Base-by-base conservation (phyloP, 768 basidiomycete genomes). In the Mycena sanguinolenta region DNA sequence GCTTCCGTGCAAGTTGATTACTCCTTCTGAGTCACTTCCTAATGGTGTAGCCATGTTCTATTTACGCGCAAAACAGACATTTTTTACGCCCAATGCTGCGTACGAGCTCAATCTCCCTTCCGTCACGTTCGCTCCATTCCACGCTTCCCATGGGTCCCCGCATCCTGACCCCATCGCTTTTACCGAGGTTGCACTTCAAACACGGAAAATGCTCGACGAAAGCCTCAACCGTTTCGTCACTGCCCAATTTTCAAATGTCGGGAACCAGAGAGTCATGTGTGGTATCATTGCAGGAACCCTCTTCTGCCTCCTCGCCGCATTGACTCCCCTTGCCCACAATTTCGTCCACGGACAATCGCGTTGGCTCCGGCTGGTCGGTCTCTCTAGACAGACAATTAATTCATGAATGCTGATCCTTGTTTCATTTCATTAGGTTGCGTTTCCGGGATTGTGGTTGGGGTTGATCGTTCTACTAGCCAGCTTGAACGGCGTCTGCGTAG, bases 41-140 rank as follows among this genome's bases (percentile, higher is more conserved):
- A 39, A 39, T 39, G 39, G 39, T 39, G 16, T 46, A 58, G 88
- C 91, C 69, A 86, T 92, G 83, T 95, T 94, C 80, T 95, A 92
- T 76, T 82, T 88, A 4, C 90, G 93, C 42, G 93, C 93, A 13
- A 94, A 93, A 73, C 44, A 46, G 8, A 95, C 93, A 0, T 95
- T 95, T 77, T 88, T 94, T 71, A 91, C 90, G 3, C 92, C 92
- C 23, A 88, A 88, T 65, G 88, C 90, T 54, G 84, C 86, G 50
- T 94, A 92, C 74, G 92, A 93, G 71, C 89, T 94, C 74, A 87
- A 91, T 70, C 86, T 94, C 28, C 86, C 91, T 14, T 90, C 91
- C 12, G 87, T 88, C 59, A 79, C 91, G 34, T 87, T 94, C 38
- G 86, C 90, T 1, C 88, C 90, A 16, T 88, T 91, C 74, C 87